phyloP scores from a whole-genome alignment of 495 filamentous ascomycete genomes.

The Annulohypoxylon maeteangense region DNA sequence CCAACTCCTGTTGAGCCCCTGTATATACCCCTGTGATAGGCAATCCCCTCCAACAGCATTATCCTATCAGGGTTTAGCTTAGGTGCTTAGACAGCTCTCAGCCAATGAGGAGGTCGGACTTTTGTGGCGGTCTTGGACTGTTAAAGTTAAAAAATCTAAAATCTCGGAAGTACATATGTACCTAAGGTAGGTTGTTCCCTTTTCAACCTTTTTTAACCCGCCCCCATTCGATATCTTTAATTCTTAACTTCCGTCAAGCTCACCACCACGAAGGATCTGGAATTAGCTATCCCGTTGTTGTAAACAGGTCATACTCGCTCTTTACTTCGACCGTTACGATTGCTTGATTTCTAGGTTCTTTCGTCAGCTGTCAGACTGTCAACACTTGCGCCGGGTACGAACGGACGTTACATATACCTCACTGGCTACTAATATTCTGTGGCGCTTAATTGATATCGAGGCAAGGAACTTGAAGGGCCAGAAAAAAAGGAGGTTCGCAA shows the following conservation, averaged over 20 bases:
- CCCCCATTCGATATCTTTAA: conserved; percentile 14
- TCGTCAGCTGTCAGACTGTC: neutral
- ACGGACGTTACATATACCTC: conserved; percentile 11
- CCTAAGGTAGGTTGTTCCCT: neutral
- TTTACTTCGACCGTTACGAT: conserved; percentile 25
- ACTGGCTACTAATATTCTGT: conserved; percentile 18
- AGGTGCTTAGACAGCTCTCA: conserved; percentile 29
- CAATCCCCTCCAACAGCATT: conserved; percentile 23
- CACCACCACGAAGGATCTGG: conserved; percentile 18
- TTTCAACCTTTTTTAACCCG: conserved; percentile 17
- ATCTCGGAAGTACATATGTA: conserved; percentile 25
- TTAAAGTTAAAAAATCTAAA: conserved; percentile 16
- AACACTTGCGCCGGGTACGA: conserved; percentile 4
- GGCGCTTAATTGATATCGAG: conserved; percentile 31
- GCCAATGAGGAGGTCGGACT: conserved; percentile 29
- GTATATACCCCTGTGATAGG: conserved; percentile 34
- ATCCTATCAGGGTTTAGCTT: conserved; percentile 40
- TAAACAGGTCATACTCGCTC: conserved; percentile 19
- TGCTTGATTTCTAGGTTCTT: conserved; percentile 18
- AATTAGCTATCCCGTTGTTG: neutral
- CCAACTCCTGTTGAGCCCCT: conserved; percentile 26
- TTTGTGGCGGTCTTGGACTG: conserved; percentile 16
- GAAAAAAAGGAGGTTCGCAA: conserved; percentile 41
- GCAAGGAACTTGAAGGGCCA: conserved; percentile 14
- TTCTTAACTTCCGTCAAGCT: conserved; percentile 16